phyloP scores from a whole-genome alignment of 345 rosid species.

The Diplotaxis tenuifolia region DNA sequence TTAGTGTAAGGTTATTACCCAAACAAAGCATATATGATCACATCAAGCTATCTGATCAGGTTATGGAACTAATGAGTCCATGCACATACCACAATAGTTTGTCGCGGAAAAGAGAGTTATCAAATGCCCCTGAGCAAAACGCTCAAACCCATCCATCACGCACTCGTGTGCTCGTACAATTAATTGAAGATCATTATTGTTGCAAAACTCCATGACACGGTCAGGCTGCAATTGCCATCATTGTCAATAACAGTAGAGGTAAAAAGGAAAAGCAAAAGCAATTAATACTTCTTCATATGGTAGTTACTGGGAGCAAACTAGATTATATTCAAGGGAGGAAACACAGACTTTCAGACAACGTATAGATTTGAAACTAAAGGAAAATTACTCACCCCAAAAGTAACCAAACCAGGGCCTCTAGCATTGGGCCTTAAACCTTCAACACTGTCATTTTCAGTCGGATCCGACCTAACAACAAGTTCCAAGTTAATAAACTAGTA shows the following conservation, averaged over 20 bases:
- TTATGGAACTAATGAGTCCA: neutral
- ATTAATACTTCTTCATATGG: slow-evolving; percentile 5
- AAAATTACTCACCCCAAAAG: slow-evolving; percentile 77
- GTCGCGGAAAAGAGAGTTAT: slow-evolving; percentile 94
- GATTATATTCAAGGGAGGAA: neutral
- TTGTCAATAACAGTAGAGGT: slow-evolving; percentile 13
- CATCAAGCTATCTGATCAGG: neutral
- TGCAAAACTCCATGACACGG: slow-evolving; percentile 95
- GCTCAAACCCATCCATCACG: slow-evolving; percentile 97
- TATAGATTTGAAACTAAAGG: neutral
- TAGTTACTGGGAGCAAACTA: neutral
- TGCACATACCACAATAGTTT: slow-evolving; percentile 73
- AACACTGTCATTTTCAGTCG: slow-evolving; percentile 91
- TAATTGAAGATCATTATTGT: slow-evolving; percentile 87
- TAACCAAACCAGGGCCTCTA: slow-evolving; percentile 91
- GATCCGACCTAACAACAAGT: slow-evolving; percentile 67
- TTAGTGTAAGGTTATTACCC: neutral
- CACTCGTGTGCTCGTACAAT: slow-evolving; percentile 96
- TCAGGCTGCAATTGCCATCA: slow-evolving; percentile 62
- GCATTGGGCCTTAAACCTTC: slow-evolving; percentile 94
- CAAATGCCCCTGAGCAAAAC: slow-evolving; percentile 92
- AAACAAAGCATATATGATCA: neutral
- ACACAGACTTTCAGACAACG: neutral
- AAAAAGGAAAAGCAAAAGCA: slow-evolving; percentile 14
- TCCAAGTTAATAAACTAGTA: slow-evolving; percentile 5